Conservation (phyloP, 2,329 filamentous ascomycete genomes). For the Penicillium sumatraense region DNA sequence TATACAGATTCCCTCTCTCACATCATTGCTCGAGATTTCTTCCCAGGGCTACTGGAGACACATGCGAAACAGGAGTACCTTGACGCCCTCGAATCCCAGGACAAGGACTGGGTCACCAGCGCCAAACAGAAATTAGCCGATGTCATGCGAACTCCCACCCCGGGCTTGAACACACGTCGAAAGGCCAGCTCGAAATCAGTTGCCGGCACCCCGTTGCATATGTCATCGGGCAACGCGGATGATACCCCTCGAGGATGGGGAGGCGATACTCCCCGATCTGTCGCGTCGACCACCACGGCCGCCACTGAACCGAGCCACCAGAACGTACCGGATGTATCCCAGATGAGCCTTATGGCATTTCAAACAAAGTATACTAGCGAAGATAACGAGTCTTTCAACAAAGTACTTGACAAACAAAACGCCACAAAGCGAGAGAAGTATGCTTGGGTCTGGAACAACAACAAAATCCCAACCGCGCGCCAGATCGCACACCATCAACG, state of each 20-base stretch:
- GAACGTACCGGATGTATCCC: conserved; percentile 65
- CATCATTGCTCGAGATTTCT: conserved; percentile 96
- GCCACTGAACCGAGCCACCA: conserved; percentile 42
- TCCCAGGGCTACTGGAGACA: conserved; percentile 84
- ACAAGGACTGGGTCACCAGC: conserved; percentile 83
- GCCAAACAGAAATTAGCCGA: conserved; percentile 73
- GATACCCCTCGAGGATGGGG: conserved; percentile 57
- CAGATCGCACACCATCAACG: conserved; percentile 60
- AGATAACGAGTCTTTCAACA: conserved; percentile 97
- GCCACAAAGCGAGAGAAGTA: conserved; percentile 81
- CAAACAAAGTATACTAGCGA: conserved; percentile 95
- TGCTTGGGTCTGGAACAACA: conserved; percentile 84
- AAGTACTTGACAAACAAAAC: conserved; percentile 88
- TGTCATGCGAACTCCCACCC: conserved; percentile 81
- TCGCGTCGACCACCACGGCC: conserved; percentile 47
- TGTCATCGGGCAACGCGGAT: conserved; percentile 14
- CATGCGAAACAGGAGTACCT: conserved; percentile 91
- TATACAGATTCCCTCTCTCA: conserved; percentile 90
- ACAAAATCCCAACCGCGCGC: conserved; percentile 73
- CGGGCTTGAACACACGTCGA: conserved; percentile 50
- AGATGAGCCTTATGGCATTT: conserved; percentile 81
- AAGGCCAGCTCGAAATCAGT: conserved; percentile 18
- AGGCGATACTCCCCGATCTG: conserved; percentile 74
- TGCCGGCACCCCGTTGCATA: conserved; percentile 62
- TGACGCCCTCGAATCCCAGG: conserved; percentile 83